Conservation (phyloP, 129 eudicot genomes). For the Lonicera japonica region DNA sequence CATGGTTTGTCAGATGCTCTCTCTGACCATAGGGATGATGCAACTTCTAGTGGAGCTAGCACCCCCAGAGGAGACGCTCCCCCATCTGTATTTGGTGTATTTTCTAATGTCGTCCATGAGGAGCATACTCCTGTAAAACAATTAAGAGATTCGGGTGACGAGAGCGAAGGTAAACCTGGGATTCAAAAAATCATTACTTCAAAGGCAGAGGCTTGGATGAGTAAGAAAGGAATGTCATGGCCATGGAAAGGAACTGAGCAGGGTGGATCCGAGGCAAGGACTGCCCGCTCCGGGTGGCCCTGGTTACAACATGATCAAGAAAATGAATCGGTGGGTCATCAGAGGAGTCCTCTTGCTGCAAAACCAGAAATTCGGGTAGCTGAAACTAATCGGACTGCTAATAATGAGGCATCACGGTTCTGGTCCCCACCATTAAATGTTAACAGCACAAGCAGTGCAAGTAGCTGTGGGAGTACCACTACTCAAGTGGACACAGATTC, state of each 20-base stretch:
- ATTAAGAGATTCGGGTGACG: slow-evolving; percentile 61
- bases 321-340: slow-evolving; percentile 38
- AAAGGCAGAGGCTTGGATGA: slow-evolving; percentile 97
- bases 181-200: slow-evolving; percentile 66
- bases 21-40: slow-evolving; percentile 73
- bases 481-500: slow-evolving; percentile 64
- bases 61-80: slow-evolving; percentile 76
- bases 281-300: slow-evolving; percentile 57
- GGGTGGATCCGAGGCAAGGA: slow-evolving; percentile 44
- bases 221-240: slow-evolving; percentile 74
- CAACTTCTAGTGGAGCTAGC: slow-evolving; percentile 84
- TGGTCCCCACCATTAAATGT: slow-evolving; percentile 71
- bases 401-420: slow-evolving; percentile 69
- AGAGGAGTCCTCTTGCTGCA: slow-evolving; percentile 16
- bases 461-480: slow-evolving; percentile 81
- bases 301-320: slow-evolving; percentile 72
- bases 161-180: slow-evolving; percentile 60
- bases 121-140: slow-evolving; percentile 39
- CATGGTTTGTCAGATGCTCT: slow-evolving; percentile 29
- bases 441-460: slow-evolving; percentile 81
- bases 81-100: slow-evolving; percentile 48
- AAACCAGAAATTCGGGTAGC: slow-evolving; percentile 44
- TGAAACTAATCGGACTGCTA: slow-evolving; percentile 41
- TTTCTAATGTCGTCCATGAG: slow-evolving; percentile 23
- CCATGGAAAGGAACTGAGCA: slow-evolving; percentile 88